These are phyloP conservation scores for Russula brevipes DNA, from an alignment of 768 basidiomycete species.

Conservation along the genomic window DNA sequence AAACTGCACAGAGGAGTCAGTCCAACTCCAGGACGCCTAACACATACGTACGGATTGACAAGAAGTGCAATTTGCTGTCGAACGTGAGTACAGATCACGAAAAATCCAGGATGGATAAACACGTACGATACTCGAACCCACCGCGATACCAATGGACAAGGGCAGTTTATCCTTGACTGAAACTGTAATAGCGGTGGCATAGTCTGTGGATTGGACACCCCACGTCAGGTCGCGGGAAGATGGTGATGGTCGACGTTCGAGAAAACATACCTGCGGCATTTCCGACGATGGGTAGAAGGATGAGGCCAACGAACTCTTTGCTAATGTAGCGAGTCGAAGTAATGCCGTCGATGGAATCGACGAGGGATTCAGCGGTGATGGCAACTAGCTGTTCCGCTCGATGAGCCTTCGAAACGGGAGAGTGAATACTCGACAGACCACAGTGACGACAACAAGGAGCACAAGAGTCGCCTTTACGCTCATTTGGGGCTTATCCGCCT, in stretches of 20 bases:
- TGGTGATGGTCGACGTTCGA: neutral
- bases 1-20: slow-evolving; percentile 41
- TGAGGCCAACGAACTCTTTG: slow-evolving; percentile 81
- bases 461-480: slow-evolving; percentile 34
- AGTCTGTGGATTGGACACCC: neutral
- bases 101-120: neutral
- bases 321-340: slow-evolving; percentile 67
- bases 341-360: slow-evolving; percentile 76
- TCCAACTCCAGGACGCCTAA: neutral
- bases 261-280: slow-evolving; percentile 69
- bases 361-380: no score
- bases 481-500: slow-evolving; percentile 36
- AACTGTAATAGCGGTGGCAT: slow-evolving; percentile 80
- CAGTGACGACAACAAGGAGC: slow-evolving; percentile 37
- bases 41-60: slow-evolving; percentile 64
- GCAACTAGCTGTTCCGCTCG: slow-evolving; percentile 38
- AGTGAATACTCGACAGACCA: slow-evolving; percentile 30
- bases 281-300: slow-evolving; percentile 85
- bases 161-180: slow-evolving; percentile 88
- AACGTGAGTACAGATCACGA: neutral
- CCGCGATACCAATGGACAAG: slow-evolving; percentile 83
- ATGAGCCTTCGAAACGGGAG: neutral
- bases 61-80: slow-evolving; percentile 78
- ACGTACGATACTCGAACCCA: slow-evolving; percentile 76
- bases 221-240: slow-evolving; percentile 10